Evolutionary conservation across 2,329 filamentous ascomycete species (phyloP), one percentile per base, ranked within the genome.

Genomic region (Scleromitrula shiraiana): DNA sequence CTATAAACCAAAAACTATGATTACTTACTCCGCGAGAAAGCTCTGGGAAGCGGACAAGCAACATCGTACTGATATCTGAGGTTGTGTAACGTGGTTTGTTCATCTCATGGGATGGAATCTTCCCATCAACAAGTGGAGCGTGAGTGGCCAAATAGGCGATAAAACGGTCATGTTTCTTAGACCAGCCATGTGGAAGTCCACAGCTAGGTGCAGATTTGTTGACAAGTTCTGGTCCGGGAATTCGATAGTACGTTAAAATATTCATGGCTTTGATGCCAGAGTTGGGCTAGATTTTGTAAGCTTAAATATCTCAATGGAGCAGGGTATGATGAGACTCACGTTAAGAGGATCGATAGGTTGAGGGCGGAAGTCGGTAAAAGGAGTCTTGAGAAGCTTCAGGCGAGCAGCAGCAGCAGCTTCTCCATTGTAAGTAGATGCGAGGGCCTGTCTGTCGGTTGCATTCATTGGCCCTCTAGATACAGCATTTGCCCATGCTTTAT

Each of bases 91-190:
- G 23, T 19, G 33, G 29, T 4, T 46, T 38, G 2, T 17, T 7
- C 17, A n/a, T 22, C 12, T 50, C 47, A n/a, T 46, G 41, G 7
- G n/a, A 32, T 7, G 47, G 47, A 4, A 50, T 33, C 12, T 46
- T 50, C 2, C 47, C 47, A 19, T 50, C 15, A 12, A 27, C 23
- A 12, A 50, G 32, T 4, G 42, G 41, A 30, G 47, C 47, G 24
- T 50, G 47, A 8, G 47, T 50, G 8, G 47, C 44, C 10, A 50
- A 10, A 14, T 50, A 50, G 10, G 47, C 47, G 15, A 50, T 50
- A 22, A 44, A 50, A 10, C 47, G 42, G 20, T 50, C 47, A 15
- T 50, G 47, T 8, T 46, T 50, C 7, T 46, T n/a, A 5, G 33
- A 35, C 47, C 47, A 50, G 9, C 32, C 35, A 26, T 24, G 12